Evolutionary conservation across 352 stramenopile species (phyloP).

Genomic region (Globisporangium cylindrosporum): DNA sequence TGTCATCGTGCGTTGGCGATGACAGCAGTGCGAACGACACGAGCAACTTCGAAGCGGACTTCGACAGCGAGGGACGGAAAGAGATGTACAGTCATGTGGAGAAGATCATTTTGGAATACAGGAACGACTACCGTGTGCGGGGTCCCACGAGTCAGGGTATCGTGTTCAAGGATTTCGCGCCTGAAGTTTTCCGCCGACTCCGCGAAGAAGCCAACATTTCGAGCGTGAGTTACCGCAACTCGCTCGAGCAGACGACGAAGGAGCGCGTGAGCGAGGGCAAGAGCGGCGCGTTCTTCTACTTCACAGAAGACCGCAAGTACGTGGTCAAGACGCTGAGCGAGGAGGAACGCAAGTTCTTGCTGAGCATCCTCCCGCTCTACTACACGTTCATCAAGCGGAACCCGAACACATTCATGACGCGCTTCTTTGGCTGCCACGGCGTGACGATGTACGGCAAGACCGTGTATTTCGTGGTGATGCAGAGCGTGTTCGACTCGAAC

Average conservation of each 20-base stretch:
- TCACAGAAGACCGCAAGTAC: conserved; percentile 79
- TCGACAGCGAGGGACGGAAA: conserved; percentile 44
- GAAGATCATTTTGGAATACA: conserved; percentile 65
- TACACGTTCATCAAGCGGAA: conserved; percentile 62
- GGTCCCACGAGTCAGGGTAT: conserved; percentile 50
- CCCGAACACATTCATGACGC: conserved; percentile 76
- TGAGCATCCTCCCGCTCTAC: conserved; percentile 71
- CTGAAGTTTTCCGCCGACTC: conserved; percentile 73
- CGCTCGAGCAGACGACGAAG: conserved; percentile 70
- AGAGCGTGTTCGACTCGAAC: conserved; percentile 78
- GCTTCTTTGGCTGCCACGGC: conserved; percentile 76
- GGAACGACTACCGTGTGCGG: conserved; percentile 42
- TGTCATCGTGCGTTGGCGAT: conserved; percentile 22
- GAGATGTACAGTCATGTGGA: conserved; percentile 77
- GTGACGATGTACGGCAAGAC: conserved; percentile 87
- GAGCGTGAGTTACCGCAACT: conserved; percentile 59
- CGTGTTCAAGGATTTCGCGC: conserved; percentile 80
- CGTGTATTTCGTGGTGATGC: conserved; percentile 85
- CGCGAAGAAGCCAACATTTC: conserved; percentile 63
- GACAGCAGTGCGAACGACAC: neutral
- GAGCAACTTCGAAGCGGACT: conserved; percentile 25
- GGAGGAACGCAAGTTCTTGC: conserved; percentile 73
- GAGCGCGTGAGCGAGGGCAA: conserved; percentile 82
- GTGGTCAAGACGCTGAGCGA: conserved; percentile 79
- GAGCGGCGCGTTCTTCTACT: conserved; percentile 83